phyloP scores from a whole-genome alignment of 2,329 filamentous ascomycete genomes.

The Bimuria novae-zelandiae region DNA sequence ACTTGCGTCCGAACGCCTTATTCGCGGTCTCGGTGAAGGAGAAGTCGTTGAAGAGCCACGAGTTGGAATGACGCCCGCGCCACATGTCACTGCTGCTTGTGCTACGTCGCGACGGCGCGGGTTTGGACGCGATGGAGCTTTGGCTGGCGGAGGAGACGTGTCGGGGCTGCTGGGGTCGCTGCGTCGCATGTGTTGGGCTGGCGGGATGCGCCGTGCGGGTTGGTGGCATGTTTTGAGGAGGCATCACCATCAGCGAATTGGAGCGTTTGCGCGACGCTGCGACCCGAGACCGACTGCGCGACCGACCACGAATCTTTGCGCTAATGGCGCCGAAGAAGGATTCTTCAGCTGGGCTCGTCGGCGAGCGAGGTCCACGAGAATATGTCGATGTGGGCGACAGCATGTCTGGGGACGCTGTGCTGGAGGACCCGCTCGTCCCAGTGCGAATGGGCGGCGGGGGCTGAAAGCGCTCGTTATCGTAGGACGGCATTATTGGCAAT shows the following conservation, averaged over 20 bases:
- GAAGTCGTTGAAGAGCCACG: conserved; percentile 46
- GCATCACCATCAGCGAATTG: conserved; percentile 38
- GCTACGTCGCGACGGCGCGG: conserved; percentile 29
- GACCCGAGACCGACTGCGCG: conserved; percentile 37
- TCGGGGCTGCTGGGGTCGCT: conserved; percentile 23
- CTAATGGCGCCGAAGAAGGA: conserved; percentile 45
- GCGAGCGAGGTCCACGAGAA: conserved; percentile 17
- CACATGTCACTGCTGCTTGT: conserved; percentile 42
- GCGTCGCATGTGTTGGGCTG: conserved; percentile 17
- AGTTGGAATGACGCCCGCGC: conserved; percentile 45
- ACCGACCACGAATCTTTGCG: conserved; percentile 37
- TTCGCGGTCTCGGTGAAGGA: conserved; percentile 43
- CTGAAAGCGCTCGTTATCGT: conserved; percentile 29
- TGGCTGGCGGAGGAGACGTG: conserved; percentile 29
- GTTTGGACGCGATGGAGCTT: conserved; percentile 20
- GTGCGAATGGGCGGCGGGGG: conserved; percentile 37
- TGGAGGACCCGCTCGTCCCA: conserved; percentile 34
- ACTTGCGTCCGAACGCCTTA: conserved; percentile 34
- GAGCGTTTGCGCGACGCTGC: conserved; percentile 30
- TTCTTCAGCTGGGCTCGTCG: conserved; percentile 33
- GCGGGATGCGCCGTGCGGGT: conserved; percentile 12
- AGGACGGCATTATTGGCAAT: conserved; percentile 27
- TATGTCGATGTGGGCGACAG: conserved; percentile 26
- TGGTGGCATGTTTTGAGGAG: conserved; percentile 28
- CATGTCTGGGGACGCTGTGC: conserved; percentile 27